Evolutionary conservation across 768 basidiomycete species (phyloP), one percentile per base, ranked within the genome.

Genomic region (Stropharia rugosoannulata): DNA sequence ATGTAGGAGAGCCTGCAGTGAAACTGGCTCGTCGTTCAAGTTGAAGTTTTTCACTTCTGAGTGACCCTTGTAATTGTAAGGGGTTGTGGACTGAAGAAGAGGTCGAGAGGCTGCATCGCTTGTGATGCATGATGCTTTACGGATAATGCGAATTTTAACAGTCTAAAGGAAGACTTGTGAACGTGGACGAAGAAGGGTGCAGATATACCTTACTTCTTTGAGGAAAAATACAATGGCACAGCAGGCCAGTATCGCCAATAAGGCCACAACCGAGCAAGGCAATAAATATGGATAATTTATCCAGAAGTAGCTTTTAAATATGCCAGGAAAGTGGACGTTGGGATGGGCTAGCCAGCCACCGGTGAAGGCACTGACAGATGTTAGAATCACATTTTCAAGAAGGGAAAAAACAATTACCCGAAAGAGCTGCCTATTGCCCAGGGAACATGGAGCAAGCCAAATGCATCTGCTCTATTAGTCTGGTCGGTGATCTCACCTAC

Each of bases 401-500:
- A 29, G 27, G 19, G 16, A 27, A 5, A 22, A 15, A 25, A 13
- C 8, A 0, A 18, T 51, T 59, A 67, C 68, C 68, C 68, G 50
- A 70, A 65, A 12, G 66, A 64, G 45, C 60, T 61, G 18, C 68
- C 67, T 29, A 64, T 50, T 1, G 66, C 63, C 68, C 68, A 70
- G 3, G 67, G 67, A 25, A 67, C 62, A 49, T 66, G 67, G 6
- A 70, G 59, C 49, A 68, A 49, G 0, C 67, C 68, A 58, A 70
- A 70, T 1, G 68, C 67, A 45, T 67, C 61, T 37, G 68, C 68
- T 15, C 63, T 69, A 57, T 84, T 85, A 1, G 79, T 77, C 0
- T 76, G 67, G 57, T 86, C 83, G 1, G 83, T 84, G 32, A 86
- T 78, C 62, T 86, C 85, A 5, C 73, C 77, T 56, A 84, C 70